Percentiles rank a stretch among this genome's conserved stretches.
Evolutionary conservation across 352 stramenopile genomes (phyloP).

Genomic region (Phytophthora uliginosa): DNA sequence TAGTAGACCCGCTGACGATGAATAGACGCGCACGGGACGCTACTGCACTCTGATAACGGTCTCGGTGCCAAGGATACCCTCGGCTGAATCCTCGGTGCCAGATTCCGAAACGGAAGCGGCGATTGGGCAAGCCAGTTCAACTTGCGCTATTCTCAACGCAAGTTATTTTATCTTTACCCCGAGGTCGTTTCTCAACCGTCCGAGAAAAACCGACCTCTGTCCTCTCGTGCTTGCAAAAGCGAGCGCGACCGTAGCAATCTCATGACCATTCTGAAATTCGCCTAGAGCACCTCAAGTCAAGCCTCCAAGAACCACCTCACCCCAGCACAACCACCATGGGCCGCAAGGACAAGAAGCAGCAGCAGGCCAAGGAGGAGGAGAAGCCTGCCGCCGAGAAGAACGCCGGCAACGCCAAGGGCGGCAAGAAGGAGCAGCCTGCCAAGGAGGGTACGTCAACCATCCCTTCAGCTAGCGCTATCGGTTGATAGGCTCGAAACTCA

Average conservation of each 20-base stretch:
- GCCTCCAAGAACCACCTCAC: constrained; percentile 1
- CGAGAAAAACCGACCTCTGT: too few relatives aligned
- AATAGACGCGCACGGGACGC: background rate
- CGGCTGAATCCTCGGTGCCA: background rate
- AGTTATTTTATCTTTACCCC: background rate
- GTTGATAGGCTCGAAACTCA: background rate
- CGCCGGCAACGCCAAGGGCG: constrained; percentile 23
- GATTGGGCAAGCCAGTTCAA: constrained; percentile 1
- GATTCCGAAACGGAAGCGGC: background rate
- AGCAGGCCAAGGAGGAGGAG: constrained; percentile 20
- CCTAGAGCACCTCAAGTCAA: constrained; percentile 19
- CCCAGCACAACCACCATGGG: constrained; percentile 26
- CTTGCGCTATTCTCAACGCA: background rate
- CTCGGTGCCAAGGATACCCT: constrained; percentile 1
- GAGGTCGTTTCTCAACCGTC: background rate
- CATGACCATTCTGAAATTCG: constrained; percentile 20
- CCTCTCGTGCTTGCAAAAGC: background rate
- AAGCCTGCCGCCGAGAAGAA: constrained; percentile 33
- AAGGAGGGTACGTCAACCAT: constrained; percentile 13
- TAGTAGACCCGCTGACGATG: background rate
- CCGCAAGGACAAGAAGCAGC: constrained; percentile 44
- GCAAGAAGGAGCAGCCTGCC: constrained; percentile 28
- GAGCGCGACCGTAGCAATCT: background rate
- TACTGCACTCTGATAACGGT: background rate
- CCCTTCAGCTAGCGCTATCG: background rate